Evolutionary conservation across 2,329 filamentous ascomycete genomes (phyloP), one percentile per base, ranked within the genome.

Genomic region (Blastomyces emzantsi): DNA sequence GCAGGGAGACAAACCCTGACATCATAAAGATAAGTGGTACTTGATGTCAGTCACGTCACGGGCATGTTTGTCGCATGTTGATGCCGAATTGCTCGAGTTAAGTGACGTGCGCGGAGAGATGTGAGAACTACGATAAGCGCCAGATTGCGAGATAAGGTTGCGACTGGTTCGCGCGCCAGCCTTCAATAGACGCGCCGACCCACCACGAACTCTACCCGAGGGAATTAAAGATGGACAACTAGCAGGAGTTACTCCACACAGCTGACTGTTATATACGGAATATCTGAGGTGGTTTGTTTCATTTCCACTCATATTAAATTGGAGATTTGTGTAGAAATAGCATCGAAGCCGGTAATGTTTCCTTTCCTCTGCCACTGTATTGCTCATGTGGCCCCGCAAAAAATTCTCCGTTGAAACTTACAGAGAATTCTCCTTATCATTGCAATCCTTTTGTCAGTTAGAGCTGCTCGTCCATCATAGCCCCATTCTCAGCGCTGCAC

Each of bases 1-100:
- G 45, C 45, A 61, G 60, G 47, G 47, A 19, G 22, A 28, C 49
- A 51, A 54, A 43, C 60, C 60, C 60, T 52, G 47, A 41, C 60
- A 61, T 61, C 33, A 33, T 60, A 15, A 17, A 41, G 6, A n/a
- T 45, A 19, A 41, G 41, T 33, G 4, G 5, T 59, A 45, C 25
- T 49, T n/a, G 2, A 47, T 25, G 22, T 33, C 25, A 60, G 22
- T 47, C 41, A 49, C 28, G 57, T 47, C 41, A 36, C 36, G 22
- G 33, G 33, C 19, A 17, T 47, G 25, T 28, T 33, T 36, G 39
- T 45, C 25, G 41, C 57, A 55, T 36, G 52, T 55, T 55, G 52
- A 39, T 9, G 30, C 39, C 11, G 54, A 33, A 43, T 41, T 58
- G 55, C 28, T 33, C 9, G 28, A 19, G 28, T 17, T 55, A 15